These are phyloP conservation scores for Cryptococcus sp. DNA, from an alignment of 1,284 basidiomycete species.

Conservation along the genomic window DNA sequence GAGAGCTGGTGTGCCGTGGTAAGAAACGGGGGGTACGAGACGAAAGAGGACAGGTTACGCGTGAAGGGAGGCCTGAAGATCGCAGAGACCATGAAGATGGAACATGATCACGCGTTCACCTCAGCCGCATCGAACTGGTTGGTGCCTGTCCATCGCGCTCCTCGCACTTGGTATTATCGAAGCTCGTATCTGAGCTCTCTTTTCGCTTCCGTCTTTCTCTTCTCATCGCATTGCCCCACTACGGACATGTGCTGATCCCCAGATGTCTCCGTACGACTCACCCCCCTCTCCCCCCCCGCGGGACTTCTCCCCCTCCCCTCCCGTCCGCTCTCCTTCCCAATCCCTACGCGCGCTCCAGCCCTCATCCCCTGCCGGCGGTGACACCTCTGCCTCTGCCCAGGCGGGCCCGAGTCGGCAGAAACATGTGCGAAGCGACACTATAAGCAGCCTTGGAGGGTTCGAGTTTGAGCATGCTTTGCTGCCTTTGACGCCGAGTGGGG, in stretches of 20 bases:
- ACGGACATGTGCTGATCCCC: not conserved
- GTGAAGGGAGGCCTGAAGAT: too few species aligned
- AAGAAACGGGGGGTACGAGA: too few species aligned
- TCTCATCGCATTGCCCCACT: not conserved
- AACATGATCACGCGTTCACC: too few species aligned
- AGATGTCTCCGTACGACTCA: slow-evolving; percentile 7
- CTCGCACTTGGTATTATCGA: too few species aligned
- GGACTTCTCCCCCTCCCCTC: slow-evolving; percentile 48
- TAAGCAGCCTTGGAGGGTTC: slow-evolving; percentile 59
- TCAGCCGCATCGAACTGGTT: too few species aligned
- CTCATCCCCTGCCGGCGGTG: slow-evolving; percentile 33
- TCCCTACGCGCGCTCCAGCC: slow-evolving; percentile 74
- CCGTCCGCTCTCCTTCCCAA: slow-evolving; percentile 57
- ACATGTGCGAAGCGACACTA: slow-evolving; percentile 57
- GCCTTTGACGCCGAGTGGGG: slow-evolving; percentile 69
- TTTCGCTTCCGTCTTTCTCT: not conserved
- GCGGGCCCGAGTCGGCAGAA: not conserved
- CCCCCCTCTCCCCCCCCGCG: slow-evolving; percentile 3
- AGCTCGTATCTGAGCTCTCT: too few species aligned
- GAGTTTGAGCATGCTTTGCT: slow-evolving; percentile 72
- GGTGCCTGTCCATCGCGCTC: too few species aligned
- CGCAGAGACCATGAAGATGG: too few species aligned
- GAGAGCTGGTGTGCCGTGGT: too few species aligned
- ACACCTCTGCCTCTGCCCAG: slow-evolving; percentile 4
- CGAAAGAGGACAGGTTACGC: too few species aligned